A percentile compares a stretch with the other conserved stretches of the same genome.
Conservation (phyloP, 1,284 basidiomycete species). For the Puccinia hordei region DNA sequence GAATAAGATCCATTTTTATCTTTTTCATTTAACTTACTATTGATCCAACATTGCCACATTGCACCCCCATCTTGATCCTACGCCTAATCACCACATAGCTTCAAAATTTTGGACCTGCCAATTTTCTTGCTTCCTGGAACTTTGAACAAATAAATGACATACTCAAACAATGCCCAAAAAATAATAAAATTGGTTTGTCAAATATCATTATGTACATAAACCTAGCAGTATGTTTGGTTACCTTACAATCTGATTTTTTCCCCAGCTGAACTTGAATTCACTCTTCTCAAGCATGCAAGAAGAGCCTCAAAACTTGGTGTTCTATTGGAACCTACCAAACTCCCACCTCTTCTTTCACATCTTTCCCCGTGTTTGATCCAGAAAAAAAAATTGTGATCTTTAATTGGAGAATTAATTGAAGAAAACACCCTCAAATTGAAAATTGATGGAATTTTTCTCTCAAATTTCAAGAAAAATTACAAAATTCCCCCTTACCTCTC, state of each 20-base stretch:
- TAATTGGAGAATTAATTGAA: conserved; percentile 35
- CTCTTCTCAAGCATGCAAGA: conserved; percentile 27
- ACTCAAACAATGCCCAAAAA: conserved; percentile 35
- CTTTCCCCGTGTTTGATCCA: conserved; percentile 23
- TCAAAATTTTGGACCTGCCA: conserved; percentile 27
- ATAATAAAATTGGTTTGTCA: conserved; percentile 20
- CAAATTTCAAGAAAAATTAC: conserved; percentile 14
- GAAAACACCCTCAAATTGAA: conserved; percentile 2
- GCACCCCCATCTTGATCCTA: conserved; percentile 25
- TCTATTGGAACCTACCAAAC: conserved; percentile 8
- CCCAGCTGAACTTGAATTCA: conserved; percentile 28
- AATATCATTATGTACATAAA: neutral
- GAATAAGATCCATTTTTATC: conserved; percentile 8
- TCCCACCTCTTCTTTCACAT: conserved; percentile 20
- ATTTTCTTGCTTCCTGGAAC: conserved; percentile 44
- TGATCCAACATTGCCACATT: conserved; percentile 16
- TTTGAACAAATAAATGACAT: conserved; percentile 47
- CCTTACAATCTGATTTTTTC: neutral
- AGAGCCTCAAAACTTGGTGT: conserved; percentile 35
- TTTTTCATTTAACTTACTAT: conserved; percentile 39
- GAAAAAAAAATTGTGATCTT: conserved; percentile 32
- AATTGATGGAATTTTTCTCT: conserved; percentile 7
- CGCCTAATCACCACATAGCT: conserved; percentile 29
- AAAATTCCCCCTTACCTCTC: conserved; percentile 31
- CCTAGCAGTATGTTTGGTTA: neutral